Evolutionary conservation across 2,329 filamentous ascomycete genomes (phyloP).

Genomic region (Sclerotinia spermophila): DNA sequence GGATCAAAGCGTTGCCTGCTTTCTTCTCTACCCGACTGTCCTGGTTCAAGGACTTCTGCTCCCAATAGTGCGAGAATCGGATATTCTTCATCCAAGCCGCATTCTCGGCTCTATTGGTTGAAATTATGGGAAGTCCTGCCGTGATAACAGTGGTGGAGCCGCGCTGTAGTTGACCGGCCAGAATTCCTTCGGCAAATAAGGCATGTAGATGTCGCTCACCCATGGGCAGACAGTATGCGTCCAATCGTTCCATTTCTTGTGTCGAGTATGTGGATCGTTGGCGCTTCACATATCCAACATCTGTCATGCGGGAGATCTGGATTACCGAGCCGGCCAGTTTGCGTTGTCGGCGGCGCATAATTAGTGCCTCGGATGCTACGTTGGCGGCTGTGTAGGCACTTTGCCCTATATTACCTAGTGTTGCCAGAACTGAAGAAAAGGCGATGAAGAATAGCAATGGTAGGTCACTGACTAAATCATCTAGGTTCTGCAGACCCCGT

Average conservation of each 20-base stretch:
- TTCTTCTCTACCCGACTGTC: background rate
- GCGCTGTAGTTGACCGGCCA: background rate
- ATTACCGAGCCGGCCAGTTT: slow-evolving; percentile 47
- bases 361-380: slow-evolving; percentile 44
- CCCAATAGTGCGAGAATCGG: background rate
- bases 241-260: slow-evolving; percentile 31
- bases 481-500: slow-evolving; percentile 34
- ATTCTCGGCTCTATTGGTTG: background rate
- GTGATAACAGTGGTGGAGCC: background rate
- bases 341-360: slow-evolving; percentile 39
- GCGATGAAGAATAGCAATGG: slow-evolving; percentile 43
- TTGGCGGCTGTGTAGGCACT: slow-evolving; percentile 42
- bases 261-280: background rate
- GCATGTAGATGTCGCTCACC: background rate
- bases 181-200: background rate
- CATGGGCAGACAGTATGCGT: slow-evolving; percentile 38
- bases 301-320: slow-evolving; percentile 44
- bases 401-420: slow-evolving; percentile 38
- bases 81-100: background rate
- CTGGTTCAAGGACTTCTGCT: background rate
- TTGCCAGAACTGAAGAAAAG: slow-evolving; percentile 38
- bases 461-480: slow-evolving; percentile 34
- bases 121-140: background rate
- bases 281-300: slow-evolving; percentile 39
- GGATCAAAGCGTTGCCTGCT: background rate